Percentiles rank a stretch among this genome's conserved stretches.
Conservation (phyloP, 805 yeast genomes). For the Sugiyamaella qingdaonensis region DNA sequence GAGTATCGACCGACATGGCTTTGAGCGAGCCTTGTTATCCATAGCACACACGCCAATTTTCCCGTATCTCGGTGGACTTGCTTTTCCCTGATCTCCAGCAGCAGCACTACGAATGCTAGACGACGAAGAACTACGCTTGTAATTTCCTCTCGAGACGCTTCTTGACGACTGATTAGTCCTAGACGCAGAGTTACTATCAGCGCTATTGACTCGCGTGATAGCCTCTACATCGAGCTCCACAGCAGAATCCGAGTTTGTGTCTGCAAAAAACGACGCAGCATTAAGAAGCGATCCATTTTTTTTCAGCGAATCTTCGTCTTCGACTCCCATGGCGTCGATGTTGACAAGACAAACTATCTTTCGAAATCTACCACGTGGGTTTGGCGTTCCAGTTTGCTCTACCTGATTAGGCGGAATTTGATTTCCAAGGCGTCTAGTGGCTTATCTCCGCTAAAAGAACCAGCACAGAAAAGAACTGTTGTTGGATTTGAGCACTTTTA, state of each 20-base stretch:
- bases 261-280: constrained; percentile 5
- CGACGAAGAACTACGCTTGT: constrained; percentile 4
- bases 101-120: constrained; percentile 3
- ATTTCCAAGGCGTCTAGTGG: too few relatives aligned
- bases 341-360: too few relatives aligned
- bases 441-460: too few relatives aligned
- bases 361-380: too few relatives aligned
- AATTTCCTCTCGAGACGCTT: constrained; percentile 3
- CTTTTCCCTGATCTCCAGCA: neutral
- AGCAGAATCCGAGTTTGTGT: constrained; percentile 8
- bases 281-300: constrained; percentile 4
- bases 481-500: too few relatives aligned
- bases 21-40: constrained; percentile 94
- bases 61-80: constrained; percentile 48
- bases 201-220: constrained; percentile 9
- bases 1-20: constrained; percentile 90
- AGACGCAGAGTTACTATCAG: neutral
- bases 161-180: neutral
- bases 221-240: constrained; percentile 10
- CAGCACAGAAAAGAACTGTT: too few relatives aligned
- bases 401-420: too few relatives aligned
- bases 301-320: neutral
- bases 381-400: too few relatives aligned
- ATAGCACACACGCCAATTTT: constrained; percentile 98
- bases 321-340: neutral